Percentiles rank a stretch among this genome's conserved stretches.
Evolutionary conservation across 441 rosid species (phyloP).

Genomic region (Rhodomyrtus psidioides): DNA sequence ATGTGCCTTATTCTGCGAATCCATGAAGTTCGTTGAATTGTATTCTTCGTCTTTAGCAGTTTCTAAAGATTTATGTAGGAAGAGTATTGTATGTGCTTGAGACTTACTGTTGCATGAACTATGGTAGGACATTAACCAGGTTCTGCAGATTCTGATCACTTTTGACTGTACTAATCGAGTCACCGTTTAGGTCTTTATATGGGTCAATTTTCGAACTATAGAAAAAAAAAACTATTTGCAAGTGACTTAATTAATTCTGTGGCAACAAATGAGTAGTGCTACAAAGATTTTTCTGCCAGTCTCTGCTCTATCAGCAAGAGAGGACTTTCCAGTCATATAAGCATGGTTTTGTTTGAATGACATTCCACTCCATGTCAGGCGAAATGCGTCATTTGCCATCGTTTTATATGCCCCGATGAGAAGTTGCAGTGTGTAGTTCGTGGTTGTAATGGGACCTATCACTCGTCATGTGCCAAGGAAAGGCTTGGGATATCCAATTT

Average conservation of each 20-base stretch:
- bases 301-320: background rate
- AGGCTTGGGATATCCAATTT: constrained; percentile 23
- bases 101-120: background rate
- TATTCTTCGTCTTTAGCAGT: background rate
- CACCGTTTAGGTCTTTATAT: background rate
- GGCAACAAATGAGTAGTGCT: background rate
- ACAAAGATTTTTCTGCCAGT: background rate
- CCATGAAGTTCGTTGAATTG: background rate
- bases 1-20: background rate
- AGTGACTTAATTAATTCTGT: background rate
- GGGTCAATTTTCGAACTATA: background rate
- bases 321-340: background rate
- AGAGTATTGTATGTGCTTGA: background rate
- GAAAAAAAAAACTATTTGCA: background rate
- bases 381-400: constrained; percentile 59
- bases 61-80: background rate
- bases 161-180: background rate
- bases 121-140: background rate
- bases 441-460: constrained; percentile 61
- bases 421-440: constrained; percentile 57
- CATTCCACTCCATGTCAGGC: constrained; percentile 29
- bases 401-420: constrained; percentile 49
- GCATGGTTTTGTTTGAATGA: background rate
- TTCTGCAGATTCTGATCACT: background rate
- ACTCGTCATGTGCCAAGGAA: constrained; percentile 42